Conservation (phyloP, 2,329 filamentous ascomycete genomes). For the Pseudocercospora pini-densiflorae region DNA sequence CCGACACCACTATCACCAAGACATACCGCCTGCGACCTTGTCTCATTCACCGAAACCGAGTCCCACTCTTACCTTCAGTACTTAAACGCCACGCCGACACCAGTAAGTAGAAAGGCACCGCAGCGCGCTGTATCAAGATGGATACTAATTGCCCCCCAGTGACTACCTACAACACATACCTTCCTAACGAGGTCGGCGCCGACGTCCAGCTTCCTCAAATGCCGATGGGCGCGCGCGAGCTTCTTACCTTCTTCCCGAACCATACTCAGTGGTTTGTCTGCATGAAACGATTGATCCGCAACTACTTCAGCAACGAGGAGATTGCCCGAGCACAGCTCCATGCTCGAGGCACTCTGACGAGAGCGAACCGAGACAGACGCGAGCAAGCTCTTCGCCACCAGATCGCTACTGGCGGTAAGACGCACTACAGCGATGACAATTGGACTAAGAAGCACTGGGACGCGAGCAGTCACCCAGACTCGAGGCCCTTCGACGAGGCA, state of each 20-base stretch:
- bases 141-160: neutral
- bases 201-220: conserved; percentile 9
- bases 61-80: neutral
- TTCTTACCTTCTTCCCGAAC: conserved; percentile 10
- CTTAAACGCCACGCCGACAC: neutral
- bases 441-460: neutral
- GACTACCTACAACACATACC: neutral
- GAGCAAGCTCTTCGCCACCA: conserved; percentile 5
- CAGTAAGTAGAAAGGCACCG: neutral
- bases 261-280: conserved; percentile 6
- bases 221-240: conserved; percentile 7
- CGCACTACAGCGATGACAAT: neutral
- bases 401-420: neutral
- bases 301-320: conserved; percentile 14
- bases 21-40: neutral
- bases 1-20: neutral
- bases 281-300: neutral
- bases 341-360: conserved; percentile 10
- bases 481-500: neutral
- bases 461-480: neutral
- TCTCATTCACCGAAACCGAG: neutral
- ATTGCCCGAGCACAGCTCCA: conserved; percentile 22
- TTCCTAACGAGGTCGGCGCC: neutral
- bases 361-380: neutral
- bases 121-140: neutral